Conservation (phyloP, 2,329 filamentous ascomycete genomes). For the Zymoseptoria tritici region DNA sequence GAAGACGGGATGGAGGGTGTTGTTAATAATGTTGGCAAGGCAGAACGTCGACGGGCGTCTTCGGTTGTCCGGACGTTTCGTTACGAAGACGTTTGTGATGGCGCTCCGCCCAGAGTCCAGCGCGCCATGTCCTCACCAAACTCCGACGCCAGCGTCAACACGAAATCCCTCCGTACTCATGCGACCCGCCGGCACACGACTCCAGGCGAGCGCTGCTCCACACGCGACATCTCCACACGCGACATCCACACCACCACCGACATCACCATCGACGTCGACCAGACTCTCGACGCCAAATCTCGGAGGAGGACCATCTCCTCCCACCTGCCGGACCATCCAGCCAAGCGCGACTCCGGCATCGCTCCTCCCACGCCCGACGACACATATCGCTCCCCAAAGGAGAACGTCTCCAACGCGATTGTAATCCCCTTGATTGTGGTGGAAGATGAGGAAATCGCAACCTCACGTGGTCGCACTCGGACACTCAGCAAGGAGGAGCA, state of each 20-base stretch:
- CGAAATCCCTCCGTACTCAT: neutral
- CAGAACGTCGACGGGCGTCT: no score
- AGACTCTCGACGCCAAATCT: neutral
- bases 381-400: neutral
- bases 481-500: slow-evolving; percentile 3
- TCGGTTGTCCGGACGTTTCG: no score
- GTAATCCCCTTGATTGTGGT: slow-evolving; percentile 37
- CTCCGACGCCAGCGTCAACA: neutral
- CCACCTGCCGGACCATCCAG: slow-evolving; percentile 11
- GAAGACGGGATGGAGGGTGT: no score
- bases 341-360: slow-evolving; percentile 31
- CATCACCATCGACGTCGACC: neutral
- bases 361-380: slow-evolving; percentile 19
- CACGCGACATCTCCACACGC: neutral
- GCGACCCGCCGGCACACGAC: neutral
- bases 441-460: slow-evolving; percentile 31
- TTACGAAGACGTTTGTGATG: no score
- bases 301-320: neutral
- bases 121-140: neutral
- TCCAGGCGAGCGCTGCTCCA: neutral
- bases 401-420: slow-evolving; percentile 32
- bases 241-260: neutral
- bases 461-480: neutral
- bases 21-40: no score
- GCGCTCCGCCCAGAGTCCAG: no score